These are phyloP conservation scores for Sisymbrium altissimum DNA, from an alignment of 345 rosid genomes.

Conservation along the genomic window DNA sequence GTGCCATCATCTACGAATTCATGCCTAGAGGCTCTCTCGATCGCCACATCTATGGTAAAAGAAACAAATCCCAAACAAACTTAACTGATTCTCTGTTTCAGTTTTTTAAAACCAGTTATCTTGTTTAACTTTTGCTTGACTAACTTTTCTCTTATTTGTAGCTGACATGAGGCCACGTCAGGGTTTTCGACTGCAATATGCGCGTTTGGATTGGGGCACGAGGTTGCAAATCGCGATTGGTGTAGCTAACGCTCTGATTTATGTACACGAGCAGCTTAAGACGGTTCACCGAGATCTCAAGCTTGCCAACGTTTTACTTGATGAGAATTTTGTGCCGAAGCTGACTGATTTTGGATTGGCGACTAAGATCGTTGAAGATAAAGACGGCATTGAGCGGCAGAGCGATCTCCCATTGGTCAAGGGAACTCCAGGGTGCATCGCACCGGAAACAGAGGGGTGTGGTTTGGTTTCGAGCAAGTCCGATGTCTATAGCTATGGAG, in stretches of 20 bases:
- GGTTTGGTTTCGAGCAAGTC: slow-evolving; percentile 61
- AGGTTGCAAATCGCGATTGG: slow-evolving; percentile 76
- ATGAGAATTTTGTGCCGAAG: slow-evolving; percentile 36
- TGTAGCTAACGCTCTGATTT: slow-evolving; percentile 61
- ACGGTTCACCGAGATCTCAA: slow-evolving; percentile 69
- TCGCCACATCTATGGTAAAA: slow-evolving; percentile 49
- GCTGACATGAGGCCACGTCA: neutral
- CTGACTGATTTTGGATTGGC: slow-evolving; percentile 69
- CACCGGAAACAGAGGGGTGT: slow-evolving; percentile 26
- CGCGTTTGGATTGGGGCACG: slow-evolving; percentile 51
- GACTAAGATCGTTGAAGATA: slow-evolving; percentile 24
- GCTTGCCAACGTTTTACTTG: slow-evolving; percentile 64
- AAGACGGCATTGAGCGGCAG: slow-evolving; percentile 48
- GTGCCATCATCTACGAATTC: slow-evolving; percentile 63
- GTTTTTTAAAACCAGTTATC: too few relatives aligned
- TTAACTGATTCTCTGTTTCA: neutral
- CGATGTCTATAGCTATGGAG: slow-evolving; percentile 81
- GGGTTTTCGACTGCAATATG: neutral
- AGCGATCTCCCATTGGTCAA: slow-evolving; percentile 48
- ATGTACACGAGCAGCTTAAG: slow-evolving; percentile 53
- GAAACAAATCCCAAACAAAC: neutral
- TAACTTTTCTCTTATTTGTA: neutral
- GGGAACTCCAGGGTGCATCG: slow-evolving; percentile 74
- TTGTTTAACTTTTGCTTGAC: too few relatives aligned
- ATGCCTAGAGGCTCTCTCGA: slow-evolving; percentile 76